Base-by-base conservation (phyloP, 345 rosid species). In the Citrus reticulata region DNA sequence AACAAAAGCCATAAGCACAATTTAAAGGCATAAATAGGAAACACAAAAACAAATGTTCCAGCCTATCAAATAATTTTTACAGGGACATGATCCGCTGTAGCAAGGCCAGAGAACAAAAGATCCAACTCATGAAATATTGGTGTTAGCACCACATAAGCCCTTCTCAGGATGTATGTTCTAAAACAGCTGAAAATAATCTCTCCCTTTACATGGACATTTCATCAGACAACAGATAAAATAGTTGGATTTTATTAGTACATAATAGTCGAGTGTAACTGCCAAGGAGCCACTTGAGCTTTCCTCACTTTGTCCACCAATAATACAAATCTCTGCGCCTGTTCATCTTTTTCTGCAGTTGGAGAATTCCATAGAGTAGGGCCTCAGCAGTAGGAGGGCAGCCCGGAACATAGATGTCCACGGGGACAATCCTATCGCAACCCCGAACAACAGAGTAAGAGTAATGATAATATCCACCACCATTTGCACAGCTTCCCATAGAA, bases 381-480 rank as follows among this genome's bases (percentile, higher is more conserved):
- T 94, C 99, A 0, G 98, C 99, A 16, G 99, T 93, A 35, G 98
- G 98, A 61, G 98, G 99, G 84, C 99, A 96, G 60, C 99, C 99
- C 0, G 98, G 99, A 77, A 96, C 98, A 49, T 94, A 93, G 24
- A 94, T 96, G 84, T 96, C 98, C 4, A 96, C 98, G 0, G 98
- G 99, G 57, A 96, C 99, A 42, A 96, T 96, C 86, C 99, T 89
- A 84, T 96, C 98, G 68, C 99, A 96, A 57, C 99, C 99, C 37
- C 98, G 84, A 59, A 96, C 99, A 51, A 94, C 98, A 0, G 99
- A 90, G 90, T 96, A 96, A 22, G 98, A 96, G 91, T 96, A 94
- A 85, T 96, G 98, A 79, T 94, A 94, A 90, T 94, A 96, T 71
- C 98, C 98, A 35, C 99, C 99, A 71, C 98, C 99, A 76, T 94